Evolutionary conservation across 768 basidiomycete species (phyloP), one percentile per base, ranked within the genome.

Genomic region (Trametes cingulata): DNA sequence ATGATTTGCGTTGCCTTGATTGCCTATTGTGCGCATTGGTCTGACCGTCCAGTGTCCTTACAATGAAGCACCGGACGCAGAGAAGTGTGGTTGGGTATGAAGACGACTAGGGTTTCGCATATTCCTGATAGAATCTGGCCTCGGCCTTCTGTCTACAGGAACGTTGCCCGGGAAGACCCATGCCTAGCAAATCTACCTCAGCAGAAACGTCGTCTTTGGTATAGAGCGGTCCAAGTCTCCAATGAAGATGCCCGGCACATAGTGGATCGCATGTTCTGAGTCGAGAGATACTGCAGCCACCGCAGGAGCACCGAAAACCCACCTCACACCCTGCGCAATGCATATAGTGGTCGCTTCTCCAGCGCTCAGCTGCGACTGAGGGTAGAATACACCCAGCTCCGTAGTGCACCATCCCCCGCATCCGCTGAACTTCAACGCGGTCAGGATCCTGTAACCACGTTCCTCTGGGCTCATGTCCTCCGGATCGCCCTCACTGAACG

Each of bases 251-350:
- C 56, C 56, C 2, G 29, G 47, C 10, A 41, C 19, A 27, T 57
- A 57, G 19, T 49, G 9, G 2, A 24, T 2, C 1, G 20, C 35
- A 22, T 13, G 6, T 15, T 24, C 54, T 25, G 6, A 17, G 7
- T 35, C 39, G 1, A 29, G 7, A 0, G 39, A 13, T 3, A 57
- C 1, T 1, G 14, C 4, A 13, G 43, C 50, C 27, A 59, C 12
- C 2, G 42, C 50, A 7, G 58, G 58, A 27, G 43, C 58, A 24
- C 58, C 58, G 24, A 59, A 59, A 2, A 29, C 40, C 58, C 58
- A 59, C 13, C 24, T 8, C 13, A 59, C 58, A 1, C 36, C 58
- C 9, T 35, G 33, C 0, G 58, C 29, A 6, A 59, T 24, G n/a
- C 40, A 46, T 2, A 59, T 14, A 0, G 36, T 46, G 3, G 45